Conservation (phyloP, 2,329 filamentous ascomycete species). For the Diaporthe vaccinii region DNA sequence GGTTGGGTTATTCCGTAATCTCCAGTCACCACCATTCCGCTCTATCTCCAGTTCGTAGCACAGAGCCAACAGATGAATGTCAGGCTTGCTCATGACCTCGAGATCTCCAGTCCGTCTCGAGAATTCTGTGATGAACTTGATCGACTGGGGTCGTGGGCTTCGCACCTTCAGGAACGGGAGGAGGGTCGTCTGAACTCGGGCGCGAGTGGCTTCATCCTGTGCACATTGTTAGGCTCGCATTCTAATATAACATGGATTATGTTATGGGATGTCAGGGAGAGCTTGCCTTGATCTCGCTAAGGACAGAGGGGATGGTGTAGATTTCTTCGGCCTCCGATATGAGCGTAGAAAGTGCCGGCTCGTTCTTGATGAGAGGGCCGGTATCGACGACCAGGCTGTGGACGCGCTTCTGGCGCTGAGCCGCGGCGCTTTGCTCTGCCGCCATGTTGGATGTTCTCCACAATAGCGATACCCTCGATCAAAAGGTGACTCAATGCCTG, state of each 20-base stretch:
- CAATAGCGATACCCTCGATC: not conserved
- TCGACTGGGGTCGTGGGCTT: slow-evolving; percentile 79
- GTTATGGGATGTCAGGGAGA: not conserved
- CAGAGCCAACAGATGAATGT: slow-evolving; percentile 90
- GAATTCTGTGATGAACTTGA: slow-evolving; percentile 86
- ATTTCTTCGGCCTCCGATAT: slow-evolving; percentile 82
- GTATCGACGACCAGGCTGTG: slow-evolving; percentile 91
- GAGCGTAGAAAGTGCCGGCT: slow-evolving; percentile 86
- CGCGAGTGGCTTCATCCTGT: slow-evolving; percentile 83
- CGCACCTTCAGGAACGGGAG: slow-evolving; percentile 87
- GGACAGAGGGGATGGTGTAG: slow-evolving; percentile 86
- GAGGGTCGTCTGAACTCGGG: slow-evolving; percentile 85
- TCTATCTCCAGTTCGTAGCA: slow-evolving; percentile 97
- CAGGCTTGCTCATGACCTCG: slow-evolving; percentile 86
- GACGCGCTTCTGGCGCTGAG: slow-evolving; percentile 70
- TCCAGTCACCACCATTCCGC: slow-evolving; percentile 89
- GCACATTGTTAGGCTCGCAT: slow-evolving; percentile 58
- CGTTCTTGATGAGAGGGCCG: slow-evolving; percentile 93
- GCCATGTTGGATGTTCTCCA: not conserved
- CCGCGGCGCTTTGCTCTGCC: slow-evolving; percentile 10
- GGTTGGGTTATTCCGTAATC: slow-evolving; percentile 81
- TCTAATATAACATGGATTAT: not conserved
- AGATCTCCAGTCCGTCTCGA: slow-evolving; percentile 91
- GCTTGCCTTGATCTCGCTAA: slow-evolving; percentile 82
- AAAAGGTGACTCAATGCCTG: not conserved